Conservation (phyloP, 169 alveolate species). For the Theileria orientalis region DNA sequence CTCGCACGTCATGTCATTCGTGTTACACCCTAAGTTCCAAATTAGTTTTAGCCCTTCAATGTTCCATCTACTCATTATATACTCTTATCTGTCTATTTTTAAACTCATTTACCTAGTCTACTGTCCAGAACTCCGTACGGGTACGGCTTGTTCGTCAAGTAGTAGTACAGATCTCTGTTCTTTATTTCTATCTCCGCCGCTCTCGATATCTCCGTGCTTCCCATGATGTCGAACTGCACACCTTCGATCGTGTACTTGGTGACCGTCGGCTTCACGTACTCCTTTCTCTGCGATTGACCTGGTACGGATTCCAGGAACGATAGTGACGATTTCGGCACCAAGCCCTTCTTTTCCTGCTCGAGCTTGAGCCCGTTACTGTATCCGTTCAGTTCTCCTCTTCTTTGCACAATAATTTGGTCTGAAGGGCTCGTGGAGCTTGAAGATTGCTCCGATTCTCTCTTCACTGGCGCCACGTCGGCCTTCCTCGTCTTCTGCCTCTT, state of each 20-base stretch:
- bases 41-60: too few species aligned
- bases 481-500: constrained; percentile 26
- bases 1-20: constrained; percentile 79
- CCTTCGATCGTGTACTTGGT: constrained; percentile 69
- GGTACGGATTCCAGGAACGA: not conserved
- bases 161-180: constrained; percentile 77
- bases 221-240: constrained; percentile 79
- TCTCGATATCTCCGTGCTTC: constrained; percentile 73
- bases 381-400: not conserved
- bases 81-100: too few species aligned
- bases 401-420: not conserved
- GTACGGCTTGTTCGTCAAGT: constrained; percentile 71
- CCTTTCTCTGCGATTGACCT: constrained; percentile 19
- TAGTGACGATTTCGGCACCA: not conserved
- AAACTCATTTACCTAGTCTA: constrained; percentile 55
- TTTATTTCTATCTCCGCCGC: constrained; percentile 73
- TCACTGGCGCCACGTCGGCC: constrained; percentile 15
- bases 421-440: not conserved
- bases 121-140: constrained; percentile 81
- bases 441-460: constrained; percentile 30
- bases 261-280: constrained; percentile 28
- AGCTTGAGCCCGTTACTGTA: too few species aligned
- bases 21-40: constrained; percentile 55
- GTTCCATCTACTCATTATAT: too few species aligned
- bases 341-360: not conserved